Conservation (phyloP, 345 rosid species). For the Gynandropsis gynandra region DNA sequence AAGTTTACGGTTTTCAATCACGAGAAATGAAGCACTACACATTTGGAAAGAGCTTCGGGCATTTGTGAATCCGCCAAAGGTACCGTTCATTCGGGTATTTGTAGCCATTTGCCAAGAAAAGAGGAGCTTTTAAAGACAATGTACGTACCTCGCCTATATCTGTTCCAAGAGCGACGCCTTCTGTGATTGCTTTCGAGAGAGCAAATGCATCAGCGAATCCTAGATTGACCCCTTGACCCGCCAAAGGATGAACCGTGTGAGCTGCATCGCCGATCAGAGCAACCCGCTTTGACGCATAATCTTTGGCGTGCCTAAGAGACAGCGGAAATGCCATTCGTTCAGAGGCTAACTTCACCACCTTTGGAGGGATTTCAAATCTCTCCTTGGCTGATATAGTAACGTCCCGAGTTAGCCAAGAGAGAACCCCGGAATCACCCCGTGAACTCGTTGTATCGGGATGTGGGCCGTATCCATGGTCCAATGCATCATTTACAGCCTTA, state of each 20-base stretch:
- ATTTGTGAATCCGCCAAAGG: no score
- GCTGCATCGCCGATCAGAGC: conserved; percentile 92
- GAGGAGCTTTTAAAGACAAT: neutral
- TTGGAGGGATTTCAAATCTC: conserved; percentile 71
- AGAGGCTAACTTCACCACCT: conserved; percentile 66
- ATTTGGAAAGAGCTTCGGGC: neutral
- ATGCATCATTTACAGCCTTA: conserved; percentile 66
- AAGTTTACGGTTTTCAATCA: conserved; percentile 8
- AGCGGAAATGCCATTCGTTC: conserved; percentile 81
- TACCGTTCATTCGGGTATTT: neutral
- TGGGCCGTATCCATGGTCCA: conserved; percentile 78
- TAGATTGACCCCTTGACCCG: conserved; percentile 96
- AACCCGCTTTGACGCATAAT: conserved; percentile 57
- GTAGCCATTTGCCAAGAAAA: no score
- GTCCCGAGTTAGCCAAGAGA: conserved; percentile 57
- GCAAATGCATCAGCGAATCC: conserved; percentile 81
- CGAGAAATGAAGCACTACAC: neutral
- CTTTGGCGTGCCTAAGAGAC: conserved; percentile 68
- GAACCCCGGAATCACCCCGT: conserved; percentile 23
- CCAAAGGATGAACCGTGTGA: conserved; percentile 90
- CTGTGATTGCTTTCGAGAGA: conserved; percentile 62
- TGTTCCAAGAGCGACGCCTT: conserved; percentile 71
- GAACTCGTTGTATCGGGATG: conserved; percentile 58
- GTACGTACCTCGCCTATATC: conserved; percentile 79
- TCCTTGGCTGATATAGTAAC: conserved; percentile 38